phyloP scores from a whole-genome alignment of 1,284 basidiomycete species.

The Volvariella surrecta region DNA sequence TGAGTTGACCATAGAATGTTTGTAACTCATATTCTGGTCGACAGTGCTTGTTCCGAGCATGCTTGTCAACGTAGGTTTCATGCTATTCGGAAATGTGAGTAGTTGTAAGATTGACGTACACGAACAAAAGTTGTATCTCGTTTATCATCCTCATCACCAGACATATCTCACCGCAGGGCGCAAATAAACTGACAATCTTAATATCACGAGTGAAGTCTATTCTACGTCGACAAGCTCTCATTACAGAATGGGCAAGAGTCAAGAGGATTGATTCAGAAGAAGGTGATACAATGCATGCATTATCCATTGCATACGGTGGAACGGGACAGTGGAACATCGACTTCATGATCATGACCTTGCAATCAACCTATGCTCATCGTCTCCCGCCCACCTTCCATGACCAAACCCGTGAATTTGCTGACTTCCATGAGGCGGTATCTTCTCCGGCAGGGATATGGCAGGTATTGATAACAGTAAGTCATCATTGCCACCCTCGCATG shows the following conservation, averaged over 20 bases:
- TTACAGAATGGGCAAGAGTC: too few species aligned
- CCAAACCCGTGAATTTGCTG: slow-evolving; percentile 62
- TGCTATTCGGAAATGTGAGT: not conserved
- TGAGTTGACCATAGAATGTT: slow-evolving; percentile 16
- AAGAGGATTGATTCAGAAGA: too few species aligned
- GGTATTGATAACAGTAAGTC: slow-evolving; percentile 73
- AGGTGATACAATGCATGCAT: too few species aligned
- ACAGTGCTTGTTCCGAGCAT: not conserved
- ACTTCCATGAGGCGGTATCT: slow-evolving; percentile 78
- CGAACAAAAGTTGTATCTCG: slow-evolving; percentile 17
- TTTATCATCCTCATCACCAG: too few species aligned
- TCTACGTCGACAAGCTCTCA: too few species aligned
- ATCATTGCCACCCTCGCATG: slow-evolving; percentile 5
- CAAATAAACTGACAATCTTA: too few species aligned
- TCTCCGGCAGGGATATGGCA: slow-evolving; percentile 50
- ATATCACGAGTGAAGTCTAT: too few species aligned
- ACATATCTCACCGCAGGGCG: too few species aligned
- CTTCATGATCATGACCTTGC: too few species aligned
- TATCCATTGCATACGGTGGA: too few species aligned
- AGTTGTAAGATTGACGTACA: slow-evolving; percentile 8
- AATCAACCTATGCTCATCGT: slow-evolving; percentile 65
- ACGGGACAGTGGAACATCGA: too few species aligned
- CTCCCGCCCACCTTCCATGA: slow-evolving; percentile 64
- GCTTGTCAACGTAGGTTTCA: slow-evolving; percentile 1
- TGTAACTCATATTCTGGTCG: not conserved